Evolutionary conservation across 129 eudicot species (phyloP).

Genomic region (carrot (Daucus carota)): DNA sequence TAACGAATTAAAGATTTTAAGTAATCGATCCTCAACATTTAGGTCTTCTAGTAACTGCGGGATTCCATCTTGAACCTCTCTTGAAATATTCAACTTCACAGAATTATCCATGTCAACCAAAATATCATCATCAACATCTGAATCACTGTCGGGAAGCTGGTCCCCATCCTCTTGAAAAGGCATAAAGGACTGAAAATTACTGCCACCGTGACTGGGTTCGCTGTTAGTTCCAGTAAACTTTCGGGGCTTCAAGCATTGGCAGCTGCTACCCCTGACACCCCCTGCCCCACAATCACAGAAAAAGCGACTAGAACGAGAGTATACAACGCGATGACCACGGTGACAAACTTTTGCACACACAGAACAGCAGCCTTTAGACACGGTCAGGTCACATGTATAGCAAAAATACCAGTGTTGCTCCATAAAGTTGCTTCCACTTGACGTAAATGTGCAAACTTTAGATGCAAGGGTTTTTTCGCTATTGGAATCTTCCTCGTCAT

Average conservation of each 20-base stretch:
- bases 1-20: constrained; percentile 58
- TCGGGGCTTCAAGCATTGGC: constrained; percentile 93
- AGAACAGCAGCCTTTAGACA: constrained; percentile 98
- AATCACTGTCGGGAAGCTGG: constrained; percentile 86
- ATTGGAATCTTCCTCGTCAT: constrained; percentile 82
- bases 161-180: constrained; percentile 81
- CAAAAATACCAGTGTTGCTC: constrained; percentile 99
- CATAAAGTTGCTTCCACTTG: constrained; percentile 99
- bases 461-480: constrained; percentile 87
- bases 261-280: constrained; percentile 94
- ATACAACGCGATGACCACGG: constrained; percentile 98
- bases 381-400: constrained; percentile 94
- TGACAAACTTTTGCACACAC: constrained; percentile 99
- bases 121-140: constrained; percentile 84
- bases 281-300: constrained; percentile 99
- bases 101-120: constrained; percentile 56
- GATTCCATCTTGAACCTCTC: constrained; percentile 66
- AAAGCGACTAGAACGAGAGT: constrained; percentile 94
- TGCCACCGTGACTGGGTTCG: constrained; percentile 38
- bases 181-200: constrained; percentile 68
- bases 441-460: constrained; percentile 95
- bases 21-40: constrained; percentile 66
- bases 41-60: constrained; percentile 57
- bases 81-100: constrained; percentile 55
- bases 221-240: constrained; percentile 58